A percentile compares a stretch with the other conserved stretches of the same genome.
Conservation (phyloP, 257 asterid species). For the Fraxinus cuspidata region DNA sequence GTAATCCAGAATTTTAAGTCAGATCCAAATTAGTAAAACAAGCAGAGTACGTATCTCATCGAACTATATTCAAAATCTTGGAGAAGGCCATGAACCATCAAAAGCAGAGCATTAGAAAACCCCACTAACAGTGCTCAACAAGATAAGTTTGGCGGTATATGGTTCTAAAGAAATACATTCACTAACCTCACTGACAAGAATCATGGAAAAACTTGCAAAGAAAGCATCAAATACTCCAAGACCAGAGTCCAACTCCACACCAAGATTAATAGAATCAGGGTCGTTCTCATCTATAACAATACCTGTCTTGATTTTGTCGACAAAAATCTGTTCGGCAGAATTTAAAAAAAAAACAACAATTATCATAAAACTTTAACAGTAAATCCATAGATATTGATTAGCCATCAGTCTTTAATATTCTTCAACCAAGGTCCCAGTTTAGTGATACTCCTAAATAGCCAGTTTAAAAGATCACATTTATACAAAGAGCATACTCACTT, state of each 20-base stretch:
- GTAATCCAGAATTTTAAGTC: slow-evolving; percentile 6
- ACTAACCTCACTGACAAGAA: slow-evolving; percentile 90
- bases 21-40: slow-evolving; percentile 11
- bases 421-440: neutral
- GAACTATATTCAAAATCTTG: slow-evolving; percentile 4
- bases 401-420: neutral
- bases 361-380: slow-evolving; percentile 11
- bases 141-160: slow-evolving; percentile 4
- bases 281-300: slow-evolving; percentile 40
- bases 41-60: slow-evolving; percentile 7
- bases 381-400: neutral
- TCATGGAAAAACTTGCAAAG: slow-evolving; percentile 90
- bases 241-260: slow-evolving; percentile 60
- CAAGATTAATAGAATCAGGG: slow-evolving; percentile 46
- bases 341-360: neutral
- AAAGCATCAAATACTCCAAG: slow-evolving; percentile 86
- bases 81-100: slow-evolving; percentile 14
- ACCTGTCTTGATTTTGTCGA: slow-evolving; percentile 62
- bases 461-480: neutral
- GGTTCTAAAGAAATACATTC: slow-evolving; percentile 1
- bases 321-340: slow-evolving; percentile 55
- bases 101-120: slow-evolving; percentile 9
- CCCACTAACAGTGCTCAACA: neutral
- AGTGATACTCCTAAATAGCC: neutral
- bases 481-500: slow-evolving; percentile 42